Evolutionary conservation across 129 eudicot species (phyloP).

Genomic region (Daucus carota): DNA sequence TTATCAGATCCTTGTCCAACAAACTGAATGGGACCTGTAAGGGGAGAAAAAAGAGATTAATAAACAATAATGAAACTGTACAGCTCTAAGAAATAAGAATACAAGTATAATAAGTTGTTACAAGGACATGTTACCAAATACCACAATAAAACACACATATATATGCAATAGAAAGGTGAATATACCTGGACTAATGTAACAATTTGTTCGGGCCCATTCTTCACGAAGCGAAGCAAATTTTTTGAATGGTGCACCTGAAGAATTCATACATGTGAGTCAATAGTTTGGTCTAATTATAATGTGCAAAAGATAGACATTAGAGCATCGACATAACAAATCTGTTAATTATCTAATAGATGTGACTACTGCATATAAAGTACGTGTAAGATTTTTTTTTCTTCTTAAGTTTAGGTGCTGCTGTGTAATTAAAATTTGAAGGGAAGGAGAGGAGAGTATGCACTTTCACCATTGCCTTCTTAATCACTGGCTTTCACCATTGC

Average conservation of each 20-base stretch:
- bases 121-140: neutral
- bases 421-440: neutral
- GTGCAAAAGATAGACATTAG: neutral
- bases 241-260: conserved; percentile 87
- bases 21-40: conserved; percentile 87
- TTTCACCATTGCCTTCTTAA: too few relatives aligned
- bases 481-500: too few relatives aligned
- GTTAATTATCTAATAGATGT: neutral
- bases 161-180: neutral
- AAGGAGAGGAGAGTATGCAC: neutral
- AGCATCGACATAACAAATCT: neutral
- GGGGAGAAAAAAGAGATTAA: neutral
- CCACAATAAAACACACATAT: neutral
- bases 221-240: conserved; percentile 74
- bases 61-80: neutral
- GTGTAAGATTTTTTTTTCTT: too few relatives aligned
- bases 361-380: too few relatives aligned
- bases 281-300: neutral
- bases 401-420: neutral
- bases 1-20: conserved; percentile 58
- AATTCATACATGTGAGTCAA: conserved; percentile 2
- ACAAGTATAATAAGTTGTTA: neutral
- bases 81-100: neutral
- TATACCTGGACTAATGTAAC: conserved; percentile 83
- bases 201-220: conserved; percentile 83